A percentile compares a stretch with the other conserved stretches of the same genome.
These are phyloP conservation scores for Aspergillus sclerotiicarbonarius DNA, from an alignment of 495 filamentous ascomycete genomes.

Conservation along the genomic window DNA sequence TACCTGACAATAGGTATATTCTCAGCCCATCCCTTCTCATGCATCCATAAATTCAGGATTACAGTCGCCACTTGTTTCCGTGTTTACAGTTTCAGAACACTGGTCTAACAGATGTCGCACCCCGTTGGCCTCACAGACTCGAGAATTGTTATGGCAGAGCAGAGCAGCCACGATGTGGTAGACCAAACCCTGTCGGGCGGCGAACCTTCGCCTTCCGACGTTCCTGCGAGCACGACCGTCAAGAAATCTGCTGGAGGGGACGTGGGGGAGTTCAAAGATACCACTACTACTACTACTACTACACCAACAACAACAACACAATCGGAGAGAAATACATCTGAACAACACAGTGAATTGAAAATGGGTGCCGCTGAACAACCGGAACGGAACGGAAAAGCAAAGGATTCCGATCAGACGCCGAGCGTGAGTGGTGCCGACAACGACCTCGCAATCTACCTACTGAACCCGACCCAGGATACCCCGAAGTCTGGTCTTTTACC, in stretches of 20 bases:
- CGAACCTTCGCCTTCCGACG: conserved; percentile 69
- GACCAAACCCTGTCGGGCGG: conserved; percentile 73
- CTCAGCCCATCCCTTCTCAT: conserved; percentile 19
- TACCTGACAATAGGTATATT: conserved; percentile 53
- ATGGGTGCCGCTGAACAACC: conserved; percentile 15
- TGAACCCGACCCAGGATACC: conserved; percentile 33
- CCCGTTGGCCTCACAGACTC: conserved; percentile 45
- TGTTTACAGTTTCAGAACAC: conserved; percentile 25
- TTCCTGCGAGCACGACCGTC: conserved; percentile 63
- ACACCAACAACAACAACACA: conserved; percentile 15
- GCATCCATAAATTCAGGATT: conserved; percentile 24
- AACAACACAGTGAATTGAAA: conserved; percentile 29
- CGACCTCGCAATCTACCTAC: conserved; percentile 6
- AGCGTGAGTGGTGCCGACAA: conserved; percentile 29
- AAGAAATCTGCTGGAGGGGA: conserved; percentile 55
- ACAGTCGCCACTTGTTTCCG: conserved; percentile 19
- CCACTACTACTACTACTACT: conserved; percentile 33
- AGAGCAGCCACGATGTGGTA: conserved; percentile 75
- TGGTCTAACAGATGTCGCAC: conserved; percentile 39
- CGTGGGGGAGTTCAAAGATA: conserved; percentile 48
- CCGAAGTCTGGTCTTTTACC: conserved; percentile 34
- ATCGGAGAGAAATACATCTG: conserved; percentile 27
- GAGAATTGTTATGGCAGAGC: conserved; percentile 80
- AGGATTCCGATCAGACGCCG: conserved; percentile 27
- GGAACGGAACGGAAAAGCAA: conserved; percentile 29